Base-by-base conservation (phyloP, 2,329 filamentous ascomycete species). In the Atkinsonella texensis region DNA sequence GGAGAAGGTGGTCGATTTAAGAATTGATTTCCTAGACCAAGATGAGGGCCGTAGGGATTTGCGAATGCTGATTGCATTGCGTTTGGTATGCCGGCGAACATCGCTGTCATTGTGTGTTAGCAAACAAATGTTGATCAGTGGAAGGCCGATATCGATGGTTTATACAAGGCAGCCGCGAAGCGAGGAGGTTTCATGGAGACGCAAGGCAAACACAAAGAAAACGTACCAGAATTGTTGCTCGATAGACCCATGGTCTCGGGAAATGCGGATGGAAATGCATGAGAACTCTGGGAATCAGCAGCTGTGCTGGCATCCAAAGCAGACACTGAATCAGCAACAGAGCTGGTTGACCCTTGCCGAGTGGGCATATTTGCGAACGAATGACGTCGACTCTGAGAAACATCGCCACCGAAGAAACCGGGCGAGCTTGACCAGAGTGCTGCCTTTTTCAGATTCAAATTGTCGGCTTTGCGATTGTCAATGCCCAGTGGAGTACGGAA, bases 361-460 rank as follows among this genome's bases (percentile, higher is more conserved):
- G 79, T 81, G 31, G 78, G 80, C 60, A 84, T 75, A 59, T 83
- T 83, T 49, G 81, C 87, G 62, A 93, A 88, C 1, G 87, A 91
- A 65, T 91, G 87, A 31, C 87, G 81, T 53, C 87, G 79, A 59
- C 85, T 89, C 60, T 89, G 85, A 12, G 83, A 80, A 32, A 81
- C 72, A 54, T 87, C 83, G 4, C 72, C 74, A 23, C 79, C 74
- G 44, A 78, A 76, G 62, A 87, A 85, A 1, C 79, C 81, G n/a
- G 83, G 74, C 6, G 82, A 81, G 58, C 78, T 85, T 57, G 86
- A 83, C 85, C 85, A 89, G 55, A 80, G 78, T 3, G 77, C 80
- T 4, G 76, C 80, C 60, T 80, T 84, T 65, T 83, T 84, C 9
- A 84, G 72, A 39, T 64, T 66, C 49, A 63, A 56, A 57, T 77